Percentiles rank a stretch among this genome's conserved stretches.
These are phyloP conservation scores for Acorus gramineus DNA, from an alignment of 106 monocot species.

Conservation along the genomic window DNA sequence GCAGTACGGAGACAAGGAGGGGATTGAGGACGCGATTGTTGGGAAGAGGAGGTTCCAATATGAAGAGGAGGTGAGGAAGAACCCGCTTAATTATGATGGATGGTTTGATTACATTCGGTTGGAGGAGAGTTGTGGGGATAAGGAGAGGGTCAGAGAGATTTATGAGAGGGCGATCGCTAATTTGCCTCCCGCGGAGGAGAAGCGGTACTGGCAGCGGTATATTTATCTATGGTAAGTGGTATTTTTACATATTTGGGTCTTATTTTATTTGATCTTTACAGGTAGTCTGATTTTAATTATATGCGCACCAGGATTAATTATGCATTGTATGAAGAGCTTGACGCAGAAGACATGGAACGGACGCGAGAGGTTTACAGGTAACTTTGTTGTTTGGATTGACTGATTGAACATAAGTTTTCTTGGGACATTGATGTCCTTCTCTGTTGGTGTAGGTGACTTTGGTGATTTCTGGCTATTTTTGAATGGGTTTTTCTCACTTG, in stretches of 20 bases:
- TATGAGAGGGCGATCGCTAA: slow-evolving; percentile 82
- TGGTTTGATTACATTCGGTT: slow-evolving; percentile 91
- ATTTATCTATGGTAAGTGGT: slow-evolving; percentile 69
- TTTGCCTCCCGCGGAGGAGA: slow-evolving; percentile 93
- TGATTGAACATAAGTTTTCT: too few relatives aligned
- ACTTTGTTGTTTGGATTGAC: background rate
- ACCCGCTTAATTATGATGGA: slow-evolving; percentile 65
- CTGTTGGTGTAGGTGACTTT: too few relatives aligned
- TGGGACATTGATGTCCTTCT: too few relatives aligned
- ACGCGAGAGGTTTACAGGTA: slow-evolving; percentile 86
- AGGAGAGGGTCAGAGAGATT: slow-evolving; percentile 65
- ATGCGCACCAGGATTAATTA: slow-evolving; percentile 60
- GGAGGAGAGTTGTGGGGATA: slow-evolving; percentile 79
- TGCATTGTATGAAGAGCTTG: slow-evolving; percentile 85
- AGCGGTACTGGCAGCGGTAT: slow-evolving; percentile 90
- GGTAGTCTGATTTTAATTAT: background rate
- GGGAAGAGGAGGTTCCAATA: slow-evolving; percentile 92
- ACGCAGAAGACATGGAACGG: slow-evolving; percentile 60
- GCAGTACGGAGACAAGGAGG: slow-evolving; percentile 79
- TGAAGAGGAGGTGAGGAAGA: slow-evolving; percentile 89
- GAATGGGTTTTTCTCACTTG: too few relatives aligned
- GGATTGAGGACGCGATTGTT: slow-evolving; percentile 90
- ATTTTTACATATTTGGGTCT: background rate
- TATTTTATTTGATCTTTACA: background rate
- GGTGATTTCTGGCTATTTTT: too few relatives aligned